These are phyloP conservation scores for Metschnikowia sp. DNA, from an alignment of 805 yeast genomes.

Conservation along the genomic window DNA sequence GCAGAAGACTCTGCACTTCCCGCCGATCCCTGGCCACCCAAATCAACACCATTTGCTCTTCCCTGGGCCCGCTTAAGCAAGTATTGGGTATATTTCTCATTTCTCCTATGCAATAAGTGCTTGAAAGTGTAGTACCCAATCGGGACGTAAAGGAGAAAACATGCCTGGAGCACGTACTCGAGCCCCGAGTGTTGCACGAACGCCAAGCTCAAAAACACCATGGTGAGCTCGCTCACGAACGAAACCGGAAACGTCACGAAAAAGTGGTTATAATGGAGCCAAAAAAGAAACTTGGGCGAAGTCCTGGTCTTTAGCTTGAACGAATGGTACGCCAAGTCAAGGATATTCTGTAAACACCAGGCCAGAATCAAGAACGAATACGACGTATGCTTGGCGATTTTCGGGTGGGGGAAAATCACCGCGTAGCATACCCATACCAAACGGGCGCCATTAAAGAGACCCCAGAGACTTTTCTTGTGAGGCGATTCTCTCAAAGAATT, in stretches of 20 bases:
- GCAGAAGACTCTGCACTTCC: not conserved
- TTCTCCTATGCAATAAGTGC: constrained; percentile 23
- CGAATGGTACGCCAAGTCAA: constrained; percentile 34
- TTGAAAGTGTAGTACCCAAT: constrained; percentile 34
- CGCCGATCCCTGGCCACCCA: not conserved
- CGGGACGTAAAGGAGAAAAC: constrained; percentile 34
- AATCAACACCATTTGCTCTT: not conserved
- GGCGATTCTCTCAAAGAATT: constrained; percentile 1
- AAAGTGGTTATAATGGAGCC: constrained; percentile 35
- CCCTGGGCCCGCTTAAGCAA: constrained; percentile 20
- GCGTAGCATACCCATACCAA: constrained; percentile 41
- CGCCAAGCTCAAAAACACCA: constrained; percentile 34
- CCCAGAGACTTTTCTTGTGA: constrained; percentile 23
- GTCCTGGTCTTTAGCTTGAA: constrained; percentile 34
- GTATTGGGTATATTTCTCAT: constrained; percentile 19
- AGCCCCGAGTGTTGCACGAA: constrained; percentile 24
- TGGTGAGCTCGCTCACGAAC: constrained; percentile 31
- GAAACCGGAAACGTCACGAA: constrained; percentile 35
- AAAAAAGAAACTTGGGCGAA: constrained; percentile 33
- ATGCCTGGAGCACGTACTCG: constrained; percentile 26
- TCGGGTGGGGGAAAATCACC: constrained; percentile 41
- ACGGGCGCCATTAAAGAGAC: constrained; percentile 25
- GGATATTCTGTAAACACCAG: constrained; percentile 34
- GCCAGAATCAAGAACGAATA: constrained; percentile 36
- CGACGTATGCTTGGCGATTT: constrained; percentile 39